These are phyloP conservation scores for Basipetospora chlamydospora DNA, from an alignment of 2,329 filamentous ascomycete genomes.

Conservation along the genomic window DNA sequence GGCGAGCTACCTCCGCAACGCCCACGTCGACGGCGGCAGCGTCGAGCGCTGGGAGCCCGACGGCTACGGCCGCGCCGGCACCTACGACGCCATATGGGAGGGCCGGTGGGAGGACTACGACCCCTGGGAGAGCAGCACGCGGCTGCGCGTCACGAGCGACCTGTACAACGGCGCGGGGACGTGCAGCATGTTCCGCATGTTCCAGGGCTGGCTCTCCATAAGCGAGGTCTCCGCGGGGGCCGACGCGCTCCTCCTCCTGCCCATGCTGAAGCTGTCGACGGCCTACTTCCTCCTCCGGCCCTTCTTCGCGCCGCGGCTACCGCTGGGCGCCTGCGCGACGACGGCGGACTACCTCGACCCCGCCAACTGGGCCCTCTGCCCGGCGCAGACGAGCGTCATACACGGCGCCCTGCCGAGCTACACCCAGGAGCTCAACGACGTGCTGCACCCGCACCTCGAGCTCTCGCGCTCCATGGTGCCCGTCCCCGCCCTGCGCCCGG, in stretches of 20 bases:
- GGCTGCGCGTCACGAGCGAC: conserved; percentile 50
- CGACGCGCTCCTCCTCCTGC: conserved; percentile 59
- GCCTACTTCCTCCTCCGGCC: conserved; percentile 64
- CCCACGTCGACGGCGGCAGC: conserved; percentile 49
- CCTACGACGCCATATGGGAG: conserved; percentile 51
- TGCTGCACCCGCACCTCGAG: conserved; percentile 57
- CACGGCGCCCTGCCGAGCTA: conserved; percentile 59
- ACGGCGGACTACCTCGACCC: neutral
- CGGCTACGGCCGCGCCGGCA: conserved; percentile 41
- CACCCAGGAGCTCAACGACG: conserved; percentile 52
- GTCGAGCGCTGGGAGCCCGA: conserved; percentile 53
- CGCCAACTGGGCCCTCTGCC: conserved; percentile 10
- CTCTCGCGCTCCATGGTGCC: conserved; percentile 56
- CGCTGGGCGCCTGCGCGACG: conserved; percentile 7
- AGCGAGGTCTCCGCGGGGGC: conserved; percentile 48
- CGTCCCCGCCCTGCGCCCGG: conserved; percentile 53
- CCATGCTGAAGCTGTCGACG: conserved; percentile 53
- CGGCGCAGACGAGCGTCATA: conserved; percentile 31
- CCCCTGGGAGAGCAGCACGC: conserved; percentile 55
- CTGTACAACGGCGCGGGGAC: conserved; percentile 59
- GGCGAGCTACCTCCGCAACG: conserved; percentile 36
- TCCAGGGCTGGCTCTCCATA: conserved; percentile 63
- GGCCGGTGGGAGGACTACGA: conserved; percentile 65
- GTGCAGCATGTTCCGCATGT: conserved; percentile 63
- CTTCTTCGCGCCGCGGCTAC: conserved; percentile 42